Conservation (phyloP, 2,329 filamentous ascomycete genomes). For the Volutella citrinella region DNA sequence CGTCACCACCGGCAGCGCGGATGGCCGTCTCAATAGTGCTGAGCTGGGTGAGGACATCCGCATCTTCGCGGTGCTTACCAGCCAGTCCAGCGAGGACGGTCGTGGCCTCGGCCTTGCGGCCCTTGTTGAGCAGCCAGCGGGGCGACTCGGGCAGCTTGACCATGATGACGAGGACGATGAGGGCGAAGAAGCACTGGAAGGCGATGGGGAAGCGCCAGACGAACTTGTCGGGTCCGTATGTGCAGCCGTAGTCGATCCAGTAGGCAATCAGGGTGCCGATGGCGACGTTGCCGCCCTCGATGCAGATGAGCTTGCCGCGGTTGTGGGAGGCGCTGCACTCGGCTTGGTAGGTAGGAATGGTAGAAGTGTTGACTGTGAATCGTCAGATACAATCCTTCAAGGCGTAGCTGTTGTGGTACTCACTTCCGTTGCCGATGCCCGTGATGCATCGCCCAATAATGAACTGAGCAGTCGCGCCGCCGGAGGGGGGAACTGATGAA, state of each 20-base stretch:
- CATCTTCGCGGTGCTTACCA: constrained; percentile 46
- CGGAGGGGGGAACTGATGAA: constrained; percentile 36
- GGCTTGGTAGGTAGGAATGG: constrained; percentile 54
- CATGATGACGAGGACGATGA: constrained; percentile 42
- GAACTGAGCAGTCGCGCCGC: constrained; percentile 42
- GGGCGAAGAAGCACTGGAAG: constrained; percentile 35
- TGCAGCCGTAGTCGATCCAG: constrained; percentile 41
- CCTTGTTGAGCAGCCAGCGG: constrained; percentile 46
- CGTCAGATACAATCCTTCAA: no score
- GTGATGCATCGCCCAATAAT: constrained; percentile 50
- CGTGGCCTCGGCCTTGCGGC: constrained; percentile 40
- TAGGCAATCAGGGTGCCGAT: constrained; percentile 41
- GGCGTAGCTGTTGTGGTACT: no score
- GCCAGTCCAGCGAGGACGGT: constrained; percentile 26
- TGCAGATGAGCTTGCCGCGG: constrained; percentile 52
- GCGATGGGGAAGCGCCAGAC: constrained; percentile 56
- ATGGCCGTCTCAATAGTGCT: constrained; percentile 49
- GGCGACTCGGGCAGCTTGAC: constrained; percentile 45
- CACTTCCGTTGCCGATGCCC: constrained; percentile 51
- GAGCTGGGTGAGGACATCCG: constrained; percentile 56
- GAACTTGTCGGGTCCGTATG: constrained; percentile 43
- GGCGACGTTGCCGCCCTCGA: constrained; percentile 41
- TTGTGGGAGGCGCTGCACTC: constrained; percentile 52
- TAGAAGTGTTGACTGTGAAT: constrained; percentile 47
- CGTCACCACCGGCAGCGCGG: constrained; percentile 50